Evolutionary conservation across 768 basidiomycete species (phyloP).

Genomic region (Termitomyces sp.): DNA sequence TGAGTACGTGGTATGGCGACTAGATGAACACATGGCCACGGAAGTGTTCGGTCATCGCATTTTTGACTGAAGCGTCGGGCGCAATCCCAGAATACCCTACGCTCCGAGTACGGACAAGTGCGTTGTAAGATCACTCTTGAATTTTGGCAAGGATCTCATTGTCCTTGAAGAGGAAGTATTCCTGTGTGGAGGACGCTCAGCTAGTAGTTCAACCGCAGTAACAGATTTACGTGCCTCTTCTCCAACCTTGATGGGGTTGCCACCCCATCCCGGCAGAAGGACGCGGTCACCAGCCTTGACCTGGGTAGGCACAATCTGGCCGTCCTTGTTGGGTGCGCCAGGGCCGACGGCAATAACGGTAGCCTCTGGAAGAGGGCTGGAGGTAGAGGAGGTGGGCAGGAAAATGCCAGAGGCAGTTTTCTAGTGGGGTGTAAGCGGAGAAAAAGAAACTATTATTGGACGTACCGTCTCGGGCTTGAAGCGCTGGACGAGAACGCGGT

Average conservation of each 20-base stretch:
- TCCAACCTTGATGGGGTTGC: constrained; percentile 91
- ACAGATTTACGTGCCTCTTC: constrained; percentile 68
- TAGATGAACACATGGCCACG: neutral
- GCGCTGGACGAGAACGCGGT: constrained; percentile 95
- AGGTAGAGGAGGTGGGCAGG: constrained; percentile 87
- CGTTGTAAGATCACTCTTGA: constrained; percentile 59
- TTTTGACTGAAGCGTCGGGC: neutral
- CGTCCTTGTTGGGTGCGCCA: constrained; percentile 87
- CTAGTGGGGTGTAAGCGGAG: constrained; percentile 30
- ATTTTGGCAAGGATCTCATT: constrained; percentile 95
- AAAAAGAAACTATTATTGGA: constrained; percentile 7
- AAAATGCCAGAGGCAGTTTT: constrained; percentile 98
- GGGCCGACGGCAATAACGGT: constrained; percentile 96
- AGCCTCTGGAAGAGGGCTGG: constrained; percentile 87
- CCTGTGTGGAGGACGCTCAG: constrained; percentile 39
- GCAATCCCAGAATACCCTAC: neutral
- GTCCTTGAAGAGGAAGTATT: constrained; percentile 94
- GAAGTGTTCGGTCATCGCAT: neutral
- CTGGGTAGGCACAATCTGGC: constrained; percentile 60
- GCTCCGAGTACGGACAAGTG: neutral
- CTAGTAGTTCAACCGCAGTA: neutral
- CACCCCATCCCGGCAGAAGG: constrained; percentile 94
- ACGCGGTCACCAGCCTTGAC: constrained; percentile 92
- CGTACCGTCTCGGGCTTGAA: constrained; percentile 94
- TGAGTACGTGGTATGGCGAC: neutral